Base-by-base conservation (phyloP, 192 early-diverging fungal species). In the Linnemannia schmuckeri region DNA sequence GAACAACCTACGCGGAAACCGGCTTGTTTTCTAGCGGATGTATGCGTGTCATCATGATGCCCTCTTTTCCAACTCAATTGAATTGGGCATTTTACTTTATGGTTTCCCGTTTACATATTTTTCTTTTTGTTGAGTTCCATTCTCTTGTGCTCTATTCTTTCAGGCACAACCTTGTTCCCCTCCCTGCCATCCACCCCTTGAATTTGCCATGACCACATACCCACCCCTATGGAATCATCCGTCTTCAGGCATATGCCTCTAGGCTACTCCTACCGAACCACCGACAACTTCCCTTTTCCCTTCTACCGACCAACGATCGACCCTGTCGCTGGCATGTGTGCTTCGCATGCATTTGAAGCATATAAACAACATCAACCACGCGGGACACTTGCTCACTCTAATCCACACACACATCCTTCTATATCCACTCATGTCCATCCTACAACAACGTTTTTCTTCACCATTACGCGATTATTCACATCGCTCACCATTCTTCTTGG, bases 1-100 rank as follows among this genome's bases (percentile, higher is more conserved):
- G 70, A 66, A 72, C 40, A 46, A 52, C 72, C 72, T 74, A 66
- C 61, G 61, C 61, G 61, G 61, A 66, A 35, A 15, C 30, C 61
- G 61, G 61, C 30, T 15, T 66, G n/a, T 15, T 46, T 74, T 74
- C 42, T 40, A 13, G 72, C 30, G 38, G 22, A 72, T 72, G 18
- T 24, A 24, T 44, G 40, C 41, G n/a, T 72, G 20, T 42, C 70
- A 72, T 42, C 70, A 72, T 42, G 70, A 24, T 42, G 18, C 17
- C n/a, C 20, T 22, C 70, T 24, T 72, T 22, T 72, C 18, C 70
- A 20, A 72, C n/a, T 42, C 22, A 38, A 42, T 72, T 42, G 38
- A 72, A 72, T 37, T 13, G 24, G 6, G 7, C 37, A 42, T 38
- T 72, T 42, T 42, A 41, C 24, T 38, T 72, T 42, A 38, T 52